A percentile compares a stretch with the other conserved stretches of the same genome.
Conservation (phyloP, 1,284 basidiomycete species). For the Ceratorhiza oryzae-sativae region DNA sequence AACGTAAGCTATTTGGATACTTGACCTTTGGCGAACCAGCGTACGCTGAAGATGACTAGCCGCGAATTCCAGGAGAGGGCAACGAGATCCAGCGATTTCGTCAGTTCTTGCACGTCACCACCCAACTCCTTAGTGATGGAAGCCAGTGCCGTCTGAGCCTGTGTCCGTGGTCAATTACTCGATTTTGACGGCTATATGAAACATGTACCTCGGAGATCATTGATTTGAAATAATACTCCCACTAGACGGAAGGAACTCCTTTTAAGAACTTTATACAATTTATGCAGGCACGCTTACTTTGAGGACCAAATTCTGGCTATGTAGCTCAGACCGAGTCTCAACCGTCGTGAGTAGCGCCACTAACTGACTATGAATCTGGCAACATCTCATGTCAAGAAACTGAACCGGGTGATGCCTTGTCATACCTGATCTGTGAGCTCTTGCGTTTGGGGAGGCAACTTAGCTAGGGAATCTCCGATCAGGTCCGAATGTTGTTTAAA, state of each 20-base stretch:
- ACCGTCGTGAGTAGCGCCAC: background rate
- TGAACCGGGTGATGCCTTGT: background rate
- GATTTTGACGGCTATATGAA: background rate
- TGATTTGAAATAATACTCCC: background rate
- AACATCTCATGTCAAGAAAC: background rate
- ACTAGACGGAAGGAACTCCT: background rate
- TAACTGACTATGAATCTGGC: constrained; percentile 2
- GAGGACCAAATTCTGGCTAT: background rate
- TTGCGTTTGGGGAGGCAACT: background rate
- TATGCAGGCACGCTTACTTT: background rate
- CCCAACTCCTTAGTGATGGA: background rate
- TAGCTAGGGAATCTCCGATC: background rate
- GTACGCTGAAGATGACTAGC: constrained; percentile 24
- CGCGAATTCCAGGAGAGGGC: constrained; percentile 30
- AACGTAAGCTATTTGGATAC: background rate
- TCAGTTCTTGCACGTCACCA: background rate
- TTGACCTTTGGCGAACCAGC: no score
- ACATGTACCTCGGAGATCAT: constrained; percentile 4
- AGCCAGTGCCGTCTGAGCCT: constrained; percentile 1
- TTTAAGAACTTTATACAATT: background rate
- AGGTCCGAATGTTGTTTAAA: background rate
- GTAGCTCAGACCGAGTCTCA: background rate
- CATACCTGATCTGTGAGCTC: constrained; percentile 11
- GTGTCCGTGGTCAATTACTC: background rate
- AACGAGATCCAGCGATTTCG: background rate